phyloP scores from a whole-genome alignment of 352 stramenopile genomes.

The Phytopythium aichiense region DNA sequence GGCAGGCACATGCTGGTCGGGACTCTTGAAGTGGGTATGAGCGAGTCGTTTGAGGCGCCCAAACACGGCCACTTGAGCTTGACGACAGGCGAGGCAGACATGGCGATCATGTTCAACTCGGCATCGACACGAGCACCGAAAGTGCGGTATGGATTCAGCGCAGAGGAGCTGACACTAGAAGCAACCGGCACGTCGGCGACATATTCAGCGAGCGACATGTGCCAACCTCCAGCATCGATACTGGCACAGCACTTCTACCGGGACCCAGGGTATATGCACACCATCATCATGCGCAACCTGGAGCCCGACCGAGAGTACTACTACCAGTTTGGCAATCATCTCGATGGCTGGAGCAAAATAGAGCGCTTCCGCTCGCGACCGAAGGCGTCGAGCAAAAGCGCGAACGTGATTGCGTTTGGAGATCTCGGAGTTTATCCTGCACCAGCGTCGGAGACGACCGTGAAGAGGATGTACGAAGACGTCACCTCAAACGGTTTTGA shows the following conservation, averaged over 20 bases:
- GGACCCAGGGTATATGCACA: slow-evolving; percentile 64
- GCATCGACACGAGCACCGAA: slow-evolving; percentile 38
- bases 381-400: slow-evolving; percentile 18
- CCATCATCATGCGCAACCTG: slow-evolving; percentile 43
- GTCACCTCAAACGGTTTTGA: slow-evolving; percentile 52
- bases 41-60: slow-evolving; percentile 41
- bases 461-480: slow-evolving; percentile 47
- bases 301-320: slow-evolving; percentile 40
- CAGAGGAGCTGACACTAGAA: slow-evolving; percentile 16
- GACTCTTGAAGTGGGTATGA: slow-evolving; percentile 38
- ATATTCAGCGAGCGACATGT: slow-evolving; percentile 57
- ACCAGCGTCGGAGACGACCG: slow-evolving; percentile 52
- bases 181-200: slow-evolving; percentile 45
- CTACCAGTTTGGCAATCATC: slow-evolving; percentile 60
- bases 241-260: slow-evolving; percentile 40
- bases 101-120: slow-evolving; percentile 75
- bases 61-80: slow-evolving; percentile 76
- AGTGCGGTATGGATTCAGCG: slow-evolving; percentile 34
- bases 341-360: slow-evolving; percentile 40
- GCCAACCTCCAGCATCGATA: slow-evolving; percentile 45
- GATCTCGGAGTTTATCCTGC: slow-evolving; percentile 54
- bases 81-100: slow-evolving; percentile 40
- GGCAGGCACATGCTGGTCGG: slow-evolving; percentile 22
- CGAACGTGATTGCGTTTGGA: slow-evolving; percentile 58
- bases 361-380: slow-evolving; percentile 39